Evolutionary conservation across 805 yeast species (phyloP).

Genomic region (Kodamaea laetipori): DNA sequence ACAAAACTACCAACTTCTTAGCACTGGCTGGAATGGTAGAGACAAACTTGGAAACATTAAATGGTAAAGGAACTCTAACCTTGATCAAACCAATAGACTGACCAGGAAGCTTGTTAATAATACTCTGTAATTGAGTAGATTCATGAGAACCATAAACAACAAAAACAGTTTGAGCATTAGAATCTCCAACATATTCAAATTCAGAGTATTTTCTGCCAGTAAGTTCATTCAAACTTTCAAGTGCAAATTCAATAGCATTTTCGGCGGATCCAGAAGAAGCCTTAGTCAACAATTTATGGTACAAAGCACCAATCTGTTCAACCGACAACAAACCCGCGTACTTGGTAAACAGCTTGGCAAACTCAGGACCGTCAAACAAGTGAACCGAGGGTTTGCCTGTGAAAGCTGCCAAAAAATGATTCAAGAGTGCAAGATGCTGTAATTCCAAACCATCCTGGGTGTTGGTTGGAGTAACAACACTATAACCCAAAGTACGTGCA

Average conservation of each 20-base stretch:
- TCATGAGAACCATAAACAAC: slow-evolving; percentile 79
- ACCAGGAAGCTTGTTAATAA: slow-evolving; percentile 39
- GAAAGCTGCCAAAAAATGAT: slow-evolving; percentile 57
- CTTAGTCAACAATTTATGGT: slow-evolving; percentile 37
- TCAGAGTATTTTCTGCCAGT: slow-evolving; percentile 57
- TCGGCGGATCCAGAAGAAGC: slow-evolving; percentile 25
- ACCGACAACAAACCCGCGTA: slow-evolving; percentile 46
- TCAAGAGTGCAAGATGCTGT: slow-evolving; percentile 65
- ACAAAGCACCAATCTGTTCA: slow-evolving; percentile 42
- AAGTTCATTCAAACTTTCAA: slow-evolving; percentile 52
- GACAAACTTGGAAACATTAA: slow-evolving; percentile 63
- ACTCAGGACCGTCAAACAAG: slow-evolving; percentile 79
- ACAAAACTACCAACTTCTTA: slow-evolving; percentile 62
- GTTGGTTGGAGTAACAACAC: slow-evolving; percentile 69
- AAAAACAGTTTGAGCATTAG: slow-evolving; percentile 68
- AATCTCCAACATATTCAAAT: slow-evolving; percentile 71
- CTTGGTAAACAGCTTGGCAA: slow-evolving; percentile 52
- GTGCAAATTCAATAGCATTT: slow-evolving; percentile 47
- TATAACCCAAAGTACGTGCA: slow-evolving; percentile 64
- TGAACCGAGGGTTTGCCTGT: slow-evolving; percentile 62
- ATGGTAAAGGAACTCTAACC: slow-evolving; percentile 79
- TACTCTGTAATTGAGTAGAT: slow-evolving; percentile 52
- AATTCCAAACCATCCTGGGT: slow-evolving; percentile 53
- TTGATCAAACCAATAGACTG: slow-evolving; percentile 65
- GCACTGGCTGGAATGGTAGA: slow-evolving; percentile 58